phyloP scores from a whole-genome alignment of 768 basidiomycete genomes.

The Cystobasidium ongulense region DNA sequence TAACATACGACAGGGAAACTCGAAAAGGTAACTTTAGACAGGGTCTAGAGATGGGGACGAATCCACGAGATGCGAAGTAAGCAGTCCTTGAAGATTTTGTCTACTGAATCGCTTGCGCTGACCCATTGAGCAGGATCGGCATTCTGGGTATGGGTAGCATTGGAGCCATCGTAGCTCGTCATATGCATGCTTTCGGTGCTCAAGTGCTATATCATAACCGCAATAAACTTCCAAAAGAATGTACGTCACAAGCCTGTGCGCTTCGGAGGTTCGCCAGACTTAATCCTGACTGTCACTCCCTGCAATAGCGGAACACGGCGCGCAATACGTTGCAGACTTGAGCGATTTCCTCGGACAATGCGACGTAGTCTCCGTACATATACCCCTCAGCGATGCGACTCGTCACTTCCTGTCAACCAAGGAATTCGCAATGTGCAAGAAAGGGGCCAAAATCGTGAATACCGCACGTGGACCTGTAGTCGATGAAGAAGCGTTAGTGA shows the following conservation, averaged over 20 bases:
- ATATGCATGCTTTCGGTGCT: slow-evolving; percentile 43
- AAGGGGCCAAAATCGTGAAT: slow-evolving; percentile 46
- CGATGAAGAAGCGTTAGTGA: slow-evolving; percentile 44
- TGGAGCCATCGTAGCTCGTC: slow-evolving; percentile 42
- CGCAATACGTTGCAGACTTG: slow-evolving; percentile 47
- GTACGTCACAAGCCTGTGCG: background rate
- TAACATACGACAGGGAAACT: background rate
- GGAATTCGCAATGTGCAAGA: slow-evolving; percentile 55
- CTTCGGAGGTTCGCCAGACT: background rate
- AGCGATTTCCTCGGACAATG: slow-evolving; percentile 53
- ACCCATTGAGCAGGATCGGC: slow-evolving; percentile 39
- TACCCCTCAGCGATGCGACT: slow-evolving; percentile 54
- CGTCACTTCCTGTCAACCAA: slow-evolving; percentile 50
- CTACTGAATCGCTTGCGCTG: background rate
- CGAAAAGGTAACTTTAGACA: slow-evolving; percentile 4
- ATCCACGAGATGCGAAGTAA: background rate
- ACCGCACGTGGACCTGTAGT: slow-evolving; percentile 41
- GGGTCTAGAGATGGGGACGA: background rate
- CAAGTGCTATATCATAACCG: slow-evolving; percentile 45
- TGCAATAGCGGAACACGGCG: slow-evolving; percentile 16
- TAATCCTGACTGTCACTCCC: background rate
- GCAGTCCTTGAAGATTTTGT: background rate
- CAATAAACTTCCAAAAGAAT: slow-evolving; percentile 22
- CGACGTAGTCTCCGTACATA: slow-evolving; percentile 58
- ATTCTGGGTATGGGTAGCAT: slow-evolving; percentile 47